Evolutionary conservation across 768 basidiomycete species (phyloP).

Genomic region (Boletales sp.): DNA sequence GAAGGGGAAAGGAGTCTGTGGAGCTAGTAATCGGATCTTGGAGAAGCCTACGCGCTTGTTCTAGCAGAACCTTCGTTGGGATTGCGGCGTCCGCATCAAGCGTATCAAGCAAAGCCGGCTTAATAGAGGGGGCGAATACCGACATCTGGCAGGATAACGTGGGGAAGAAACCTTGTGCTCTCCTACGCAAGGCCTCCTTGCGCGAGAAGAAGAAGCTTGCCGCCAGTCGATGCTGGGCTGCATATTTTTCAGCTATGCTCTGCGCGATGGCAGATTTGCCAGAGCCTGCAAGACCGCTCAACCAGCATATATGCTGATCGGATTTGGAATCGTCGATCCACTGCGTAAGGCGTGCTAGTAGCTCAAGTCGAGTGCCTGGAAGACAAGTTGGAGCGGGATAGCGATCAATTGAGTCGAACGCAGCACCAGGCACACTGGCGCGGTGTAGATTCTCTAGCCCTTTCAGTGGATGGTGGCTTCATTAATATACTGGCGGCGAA

Average conservation of each 20-base stretch:
- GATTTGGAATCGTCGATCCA: slow-evolving; percentile 11
- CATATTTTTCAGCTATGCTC: slow-evolving; percentile 24
- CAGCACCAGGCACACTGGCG: slow-evolving; percentile 10
- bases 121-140: slow-evolving; percentile 12
- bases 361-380: slow-evolving; percentile 16
- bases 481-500: background rate
- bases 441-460: slow-evolving; percentile 14
- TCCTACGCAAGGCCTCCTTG: slow-evolving; percentile 20
- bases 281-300: slow-evolving; percentile 20
- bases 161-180: slow-evolving; percentile 22
- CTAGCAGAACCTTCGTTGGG: slow-evolving; percentile 20
- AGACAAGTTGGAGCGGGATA: slow-evolving; percentile 19
- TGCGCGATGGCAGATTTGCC: slow-evolving; percentile 28
- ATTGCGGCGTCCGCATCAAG: slow-evolving; percentile 20
- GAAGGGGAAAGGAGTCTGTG: slow-evolving; percentile 5
- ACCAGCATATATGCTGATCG: slow-evolving; percentile 17
- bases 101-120: slow-evolving; percentile 11
- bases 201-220: slow-evolving; percentile 36
- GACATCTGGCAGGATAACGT: slow-evolving; percentile 33
- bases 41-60: slow-evolving; percentile 24
- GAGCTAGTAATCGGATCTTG: slow-evolving; percentile 15
- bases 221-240: slow-evolving; percentile 19
- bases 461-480: background rate
- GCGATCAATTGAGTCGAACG: slow-evolving; percentile 16
- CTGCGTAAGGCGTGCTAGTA: slow-evolving; percentile 11